Base-by-base conservation (phyloP, 2,329 filamentous ascomycete species). In the Ophiocordyceps australis region DNA sequence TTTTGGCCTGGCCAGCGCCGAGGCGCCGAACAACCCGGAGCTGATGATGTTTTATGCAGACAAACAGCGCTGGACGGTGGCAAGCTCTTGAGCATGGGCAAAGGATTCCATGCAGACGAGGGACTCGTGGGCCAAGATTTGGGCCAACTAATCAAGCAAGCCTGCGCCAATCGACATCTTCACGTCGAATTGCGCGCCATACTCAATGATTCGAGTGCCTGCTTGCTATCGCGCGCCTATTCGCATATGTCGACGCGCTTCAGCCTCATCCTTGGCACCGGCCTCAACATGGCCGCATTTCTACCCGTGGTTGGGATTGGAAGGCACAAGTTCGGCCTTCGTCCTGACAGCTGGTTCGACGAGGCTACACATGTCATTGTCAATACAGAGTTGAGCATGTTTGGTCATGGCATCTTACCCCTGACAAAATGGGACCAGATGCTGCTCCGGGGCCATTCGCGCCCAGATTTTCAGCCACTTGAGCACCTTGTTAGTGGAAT, bases 371-470 rank as follows among this genome's bases (percentile, higher is more conserved):
- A 74, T 35, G 67, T 75, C 29, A 65, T 76, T 31, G 60, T 76
- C 36, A 76, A 76, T 42, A 74, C 69, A 1, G 71, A 76, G 43
- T 45, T 75, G 18, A 63, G 69, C 36, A 75, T 76, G 69, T 74
- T 74, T 39, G 71, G 71, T 10, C 50, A 57, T 26, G 60, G 51
- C 29, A 57, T 72, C 25, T 46, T 75, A 15, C 68, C 70, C 6
- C 36, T 65, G 28, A 75, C 70, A 4, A 57, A 56, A 34, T 77
- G 71, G 70, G 72, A 77, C 34, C 42, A 47, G 12, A 41, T 49
- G 5, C 47, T 77, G 10, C 61, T 62, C 23, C 52, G 51, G 3
- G 51, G 45, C 0, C 71, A 72, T 33, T 52, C 61, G 9, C 50
- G 54, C 27, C 69, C 69, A 0, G 58, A 65, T 14, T 73, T 73